Evolutionary conservation across 345 rosid species (phyloP).

Genomic region (Erucastrum elatum): DNA sequence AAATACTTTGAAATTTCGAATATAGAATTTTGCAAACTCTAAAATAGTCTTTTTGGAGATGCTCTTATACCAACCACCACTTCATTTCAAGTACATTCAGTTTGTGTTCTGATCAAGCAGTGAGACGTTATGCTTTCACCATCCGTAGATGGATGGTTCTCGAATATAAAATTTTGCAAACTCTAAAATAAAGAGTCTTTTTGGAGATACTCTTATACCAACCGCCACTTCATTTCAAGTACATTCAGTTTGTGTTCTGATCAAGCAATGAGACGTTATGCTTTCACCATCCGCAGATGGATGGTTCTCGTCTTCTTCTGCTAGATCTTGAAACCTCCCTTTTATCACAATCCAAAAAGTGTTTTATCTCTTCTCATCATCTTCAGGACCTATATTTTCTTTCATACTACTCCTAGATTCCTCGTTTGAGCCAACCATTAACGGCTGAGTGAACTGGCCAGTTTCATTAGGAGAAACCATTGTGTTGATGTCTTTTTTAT

Average conservation of each 20-base stretch:
- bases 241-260: neutral
- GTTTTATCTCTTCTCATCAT: slow-evolving; percentile 34
- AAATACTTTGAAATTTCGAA: too few relatives aligned
- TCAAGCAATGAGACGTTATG: slow-evolving; percentile 24
- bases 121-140: slow-evolving; percentile 13
- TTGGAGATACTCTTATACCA: neutral
- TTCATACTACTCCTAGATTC: neutral
- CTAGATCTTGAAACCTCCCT: slow-evolving; percentile 2
- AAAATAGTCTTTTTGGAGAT: too few relatives aligned
- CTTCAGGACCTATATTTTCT: slow-evolving; percentile 19
- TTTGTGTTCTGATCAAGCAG: slow-evolving; percentile 17
- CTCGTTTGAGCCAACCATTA: neutral
- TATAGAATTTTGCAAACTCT: too few relatives aligned
- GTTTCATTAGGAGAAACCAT: slow-evolving; percentile 25
- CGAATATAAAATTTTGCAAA: neutral
- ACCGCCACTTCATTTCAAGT: neutral
- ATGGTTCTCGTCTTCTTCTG: slow-evolving; percentile 24
- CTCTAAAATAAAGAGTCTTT: too few relatives aligned
- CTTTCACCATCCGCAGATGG: slow-evolving; percentile 21
- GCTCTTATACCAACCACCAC: neutral
- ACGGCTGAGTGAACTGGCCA: neutral
- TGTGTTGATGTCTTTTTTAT: slow-evolving; percentile 43
- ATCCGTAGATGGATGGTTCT: slow-evolving; percentile 31
- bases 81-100: neutral
- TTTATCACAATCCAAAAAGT: slow-evolving; percentile 13